phyloP scores from a whole-genome alignment of 2,329 filamentous ascomycete species.

The Hansfordia pulvinata region DNA sequence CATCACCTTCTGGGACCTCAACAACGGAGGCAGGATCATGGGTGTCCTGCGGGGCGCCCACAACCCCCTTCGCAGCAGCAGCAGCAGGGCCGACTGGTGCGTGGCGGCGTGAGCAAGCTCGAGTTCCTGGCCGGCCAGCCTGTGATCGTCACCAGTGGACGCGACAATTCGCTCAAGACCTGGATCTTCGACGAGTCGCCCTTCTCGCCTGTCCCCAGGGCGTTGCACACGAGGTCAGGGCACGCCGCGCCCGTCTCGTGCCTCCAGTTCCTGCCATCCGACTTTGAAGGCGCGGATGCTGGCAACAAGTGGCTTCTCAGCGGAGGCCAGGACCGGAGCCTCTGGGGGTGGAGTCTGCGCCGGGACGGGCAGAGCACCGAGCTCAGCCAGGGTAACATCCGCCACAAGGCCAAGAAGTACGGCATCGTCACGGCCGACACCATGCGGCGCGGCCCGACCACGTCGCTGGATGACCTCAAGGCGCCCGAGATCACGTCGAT shows the following conservation, averaged over 20 bases:
- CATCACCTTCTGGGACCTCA: conserved; percentile 92
- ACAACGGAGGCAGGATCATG: conserved; percentile 73
- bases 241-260: conserved; percentile 78
- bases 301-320: conserved; percentile 91
- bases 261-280: conserved; percentile 72
- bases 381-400: conserved; percentile 78
- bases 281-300: conserved; percentile 79
- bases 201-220: conserved; percentile 74
- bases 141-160: conserved; percentile 77
- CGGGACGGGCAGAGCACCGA: conserved; percentile 90
- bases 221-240: conserved; percentile 74
- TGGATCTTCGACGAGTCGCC: conserved; percentile 95
- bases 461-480: conserved; percentile 63
- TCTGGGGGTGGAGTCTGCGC: conserved; percentile 94
- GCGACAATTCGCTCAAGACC: conserved; percentile 86
- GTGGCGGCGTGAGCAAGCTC: conserved; percentile 71
- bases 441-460: conserved; percentile 44
- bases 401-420: conserved; percentile 78
- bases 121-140: conserved; percentile 86
- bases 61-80: conserved; percentile 63
- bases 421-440: conserved; percentile 51
- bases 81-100: conserved; percentile 35
- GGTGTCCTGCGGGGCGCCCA: conserved; percentile 82
- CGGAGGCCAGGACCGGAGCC: conserved; percentile 74
- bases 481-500: conserved; percentile 87